These are phyloP conservation scores for Prunus fruticosa DNA, from an alignment of 306 rosid genomes.

Conservation along the genomic window DNA sequence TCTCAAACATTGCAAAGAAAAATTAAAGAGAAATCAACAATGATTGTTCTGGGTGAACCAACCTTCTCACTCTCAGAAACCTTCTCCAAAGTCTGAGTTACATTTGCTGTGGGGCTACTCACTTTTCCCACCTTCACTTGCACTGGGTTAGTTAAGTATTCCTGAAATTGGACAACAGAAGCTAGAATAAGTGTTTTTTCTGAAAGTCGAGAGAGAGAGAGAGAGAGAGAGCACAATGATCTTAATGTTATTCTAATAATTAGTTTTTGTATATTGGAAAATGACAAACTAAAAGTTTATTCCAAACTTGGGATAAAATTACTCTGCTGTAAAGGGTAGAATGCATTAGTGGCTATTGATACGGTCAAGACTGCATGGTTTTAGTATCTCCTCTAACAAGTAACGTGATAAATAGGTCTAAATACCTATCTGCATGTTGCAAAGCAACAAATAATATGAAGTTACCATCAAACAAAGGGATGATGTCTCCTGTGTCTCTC, in stretches of 20 bases:
- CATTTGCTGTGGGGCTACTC: slow-evolving; percentile 90
- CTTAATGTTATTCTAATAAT: background rate
- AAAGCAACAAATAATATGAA: background rate
- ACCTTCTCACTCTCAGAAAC: slow-evolving; percentile 79
- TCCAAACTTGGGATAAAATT: background rate
- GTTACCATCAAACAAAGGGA: background rate
- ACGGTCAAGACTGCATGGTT: background rate
- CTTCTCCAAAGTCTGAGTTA: slow-evolving; percentile 74
- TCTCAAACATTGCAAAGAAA: background rate
- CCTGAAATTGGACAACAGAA: slow-evolving; percentile 46
- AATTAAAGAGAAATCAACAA: background rate
- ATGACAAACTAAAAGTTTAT: background rate
- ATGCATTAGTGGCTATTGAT: background rate
- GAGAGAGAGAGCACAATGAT: background rate
- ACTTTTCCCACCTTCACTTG: slow-evolving; percentile 88
- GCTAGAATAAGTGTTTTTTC: background rate
- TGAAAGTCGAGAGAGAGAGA: background rate
- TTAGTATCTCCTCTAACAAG: background rate
- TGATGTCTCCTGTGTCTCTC: background rate
- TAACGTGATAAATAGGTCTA: background rate
- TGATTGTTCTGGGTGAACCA: background rate
- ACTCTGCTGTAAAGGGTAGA: background rate
- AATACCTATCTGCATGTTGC: background rate
- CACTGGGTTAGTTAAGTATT: slow-evolving; percentile 66
- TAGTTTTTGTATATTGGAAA: background rate